A percentile compares a stretch with the other conserved stretches of the same genome.
Conservation (phyloP, 345 rosid genomes). For the Eucalyptus globulus region DNA sequence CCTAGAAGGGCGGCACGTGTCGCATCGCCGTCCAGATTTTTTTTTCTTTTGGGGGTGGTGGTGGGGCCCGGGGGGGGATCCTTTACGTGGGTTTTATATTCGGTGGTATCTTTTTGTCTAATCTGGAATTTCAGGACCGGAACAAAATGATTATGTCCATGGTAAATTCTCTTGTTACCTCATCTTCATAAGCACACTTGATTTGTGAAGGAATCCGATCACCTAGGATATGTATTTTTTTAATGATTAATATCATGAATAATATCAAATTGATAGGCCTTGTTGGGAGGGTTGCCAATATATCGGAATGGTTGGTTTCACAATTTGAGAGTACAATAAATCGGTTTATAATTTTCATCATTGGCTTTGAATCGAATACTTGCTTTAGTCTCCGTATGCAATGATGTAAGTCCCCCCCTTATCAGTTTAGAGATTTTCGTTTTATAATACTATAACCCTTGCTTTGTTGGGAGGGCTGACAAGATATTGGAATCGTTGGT, state of each 20-base stretch:
- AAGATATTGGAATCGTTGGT: not conserved
- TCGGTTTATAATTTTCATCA: not conserved
- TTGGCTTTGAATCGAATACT: not conserved
- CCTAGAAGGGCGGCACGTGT: not conserved
- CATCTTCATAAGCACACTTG: not conserved
- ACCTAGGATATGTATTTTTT: not conserved
- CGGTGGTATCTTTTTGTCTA: not conserved
- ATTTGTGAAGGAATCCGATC: not conserved
- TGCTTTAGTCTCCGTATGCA: no score
- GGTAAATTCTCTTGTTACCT: not conserved
- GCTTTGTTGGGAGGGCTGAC: not conserved
- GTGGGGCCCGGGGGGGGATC: not conserved
- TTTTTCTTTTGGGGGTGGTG: not conserved
- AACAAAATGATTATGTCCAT: not conserved
- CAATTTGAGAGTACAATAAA: not conserved
- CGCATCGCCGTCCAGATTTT: not conserved
- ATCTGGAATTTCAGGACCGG: not conserved
- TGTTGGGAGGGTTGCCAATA: not conserved
- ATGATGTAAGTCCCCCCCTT: no score
- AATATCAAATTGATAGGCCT: no score
- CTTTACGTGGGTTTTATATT: not conserved
- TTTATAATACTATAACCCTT: not conserved
- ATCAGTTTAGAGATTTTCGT: no score
- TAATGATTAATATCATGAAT: no score
- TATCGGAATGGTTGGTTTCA: not conserved